A percentile compares a stretch with the other conserved stretches of the same genome.
Conservation (phyloP, 225 moss, liverwort and hornwort genomes). For the Polytrichum formosum region DNA sequence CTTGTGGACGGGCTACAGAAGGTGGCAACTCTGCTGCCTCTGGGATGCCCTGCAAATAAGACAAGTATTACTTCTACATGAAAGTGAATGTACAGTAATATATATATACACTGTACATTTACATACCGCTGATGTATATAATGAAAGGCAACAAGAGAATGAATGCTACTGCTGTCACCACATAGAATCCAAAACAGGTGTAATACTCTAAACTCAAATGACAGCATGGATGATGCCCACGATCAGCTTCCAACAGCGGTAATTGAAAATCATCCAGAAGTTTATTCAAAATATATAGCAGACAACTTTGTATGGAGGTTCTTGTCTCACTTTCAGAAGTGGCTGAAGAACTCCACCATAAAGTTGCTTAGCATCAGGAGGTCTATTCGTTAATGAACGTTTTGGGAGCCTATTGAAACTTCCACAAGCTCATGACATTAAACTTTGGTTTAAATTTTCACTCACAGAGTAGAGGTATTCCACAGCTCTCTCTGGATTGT, state of each 20-base stretch:
- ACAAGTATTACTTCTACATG: not conserved
- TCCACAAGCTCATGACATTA: not conserved
- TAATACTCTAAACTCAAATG: no score
- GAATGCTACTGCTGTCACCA: no score
- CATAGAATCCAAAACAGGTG: no score
- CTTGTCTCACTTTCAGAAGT: not conserved
- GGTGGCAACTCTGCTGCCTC: conserved; percentile 58
- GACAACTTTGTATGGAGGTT: not conserved
- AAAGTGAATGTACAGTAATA: not conserved
- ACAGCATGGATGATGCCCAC: no score
- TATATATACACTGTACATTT: not conserved
- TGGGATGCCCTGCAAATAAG: conserved; percentile 49
- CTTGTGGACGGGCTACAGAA: conserved; percentile 38
- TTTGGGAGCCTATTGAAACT: no score
- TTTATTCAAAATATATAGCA: not conserved
- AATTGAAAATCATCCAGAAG: not conserved
- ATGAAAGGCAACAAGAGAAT: no score
- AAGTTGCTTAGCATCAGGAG: not conserved
- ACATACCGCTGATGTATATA: not conserved
- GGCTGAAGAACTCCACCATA: not conserved
- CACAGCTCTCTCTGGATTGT: conserved; percentile 74
- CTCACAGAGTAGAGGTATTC: conserved; percentile 69
- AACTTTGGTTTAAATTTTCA: not conserved
- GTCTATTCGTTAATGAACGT: no score
- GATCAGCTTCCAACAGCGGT: no score